A percentile compares a stretch with the other conserved stretches of the same genome.
Evolutionary conservation across 2,329 filamentous ascomycete species (phyloP).

Genomic region (Erysiphe pulchra): DNA sequence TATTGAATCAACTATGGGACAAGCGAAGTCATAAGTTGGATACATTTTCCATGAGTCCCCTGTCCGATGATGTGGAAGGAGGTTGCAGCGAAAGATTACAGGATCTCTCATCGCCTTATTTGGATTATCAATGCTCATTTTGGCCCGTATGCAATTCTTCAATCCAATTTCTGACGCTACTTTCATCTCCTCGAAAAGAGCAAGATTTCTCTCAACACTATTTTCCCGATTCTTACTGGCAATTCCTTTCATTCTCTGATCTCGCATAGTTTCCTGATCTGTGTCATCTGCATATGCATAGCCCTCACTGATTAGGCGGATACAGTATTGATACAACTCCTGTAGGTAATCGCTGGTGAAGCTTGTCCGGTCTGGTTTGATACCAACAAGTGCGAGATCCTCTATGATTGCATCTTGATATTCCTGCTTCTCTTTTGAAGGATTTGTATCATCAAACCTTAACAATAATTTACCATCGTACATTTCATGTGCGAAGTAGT

Average conservation of each 20-base stretch:
- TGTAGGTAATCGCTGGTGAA: conserved; percentile 95
- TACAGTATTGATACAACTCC: conserved; percentile 62
- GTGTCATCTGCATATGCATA: conserved; percentile 91
- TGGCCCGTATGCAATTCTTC: conserved; percentile 79
- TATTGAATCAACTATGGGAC: conserved; percentile 53
- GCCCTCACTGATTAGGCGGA: conserved; percentile 64
- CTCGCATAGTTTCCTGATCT: conserved; percentile 63
- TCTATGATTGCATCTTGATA: conserved; percentile 84
- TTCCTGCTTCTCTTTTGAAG: conserved; percentile 89
- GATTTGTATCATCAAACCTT: conserved; percentile 93
- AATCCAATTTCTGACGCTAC: conserved; percentile 52
- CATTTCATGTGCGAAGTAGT: conserved; percentile 87
- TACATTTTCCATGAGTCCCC: conserved; percentile 64
- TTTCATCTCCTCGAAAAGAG: conserved; percentile 86
- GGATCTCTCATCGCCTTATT: conserved; percentile 95
- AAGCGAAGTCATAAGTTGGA: conserved; percentile 70
- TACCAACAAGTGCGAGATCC: conserved; percentile 74
- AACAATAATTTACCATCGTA: conserved; percentile 80
- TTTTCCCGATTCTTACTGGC: conserved; percentile 60
- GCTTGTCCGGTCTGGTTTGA: conserved; percentile 64
- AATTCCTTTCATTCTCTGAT: conserved; percentile 62
- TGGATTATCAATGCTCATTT: conserved; percentile 71
- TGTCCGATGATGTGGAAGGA: conserved; percentile 66
- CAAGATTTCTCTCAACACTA: conserved; percentile 57
- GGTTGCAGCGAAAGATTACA: conserved; percentile 89